A percentile compares a stretch with the other conserved stretches of the same genome.
Conservation (phyloP, 768 basidiomycete species). For the Tylopilus subfusipes region DNA sequence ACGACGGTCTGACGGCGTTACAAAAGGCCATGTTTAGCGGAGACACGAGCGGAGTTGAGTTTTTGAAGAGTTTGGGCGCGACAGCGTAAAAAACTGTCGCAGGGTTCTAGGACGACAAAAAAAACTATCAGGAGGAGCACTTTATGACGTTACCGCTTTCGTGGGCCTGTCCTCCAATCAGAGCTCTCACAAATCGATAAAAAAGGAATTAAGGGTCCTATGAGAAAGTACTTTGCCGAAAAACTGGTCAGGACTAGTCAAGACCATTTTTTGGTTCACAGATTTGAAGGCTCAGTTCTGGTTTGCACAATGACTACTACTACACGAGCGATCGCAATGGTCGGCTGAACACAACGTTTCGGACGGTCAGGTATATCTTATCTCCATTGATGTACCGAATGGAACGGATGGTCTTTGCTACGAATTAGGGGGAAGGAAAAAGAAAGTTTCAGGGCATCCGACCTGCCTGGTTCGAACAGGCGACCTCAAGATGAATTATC, state of each 20-base stretch:
- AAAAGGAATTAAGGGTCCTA: too few relatives aligned
- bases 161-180: too few relatives aligned
- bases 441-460: conserved; percentile 16
- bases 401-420: background rate
- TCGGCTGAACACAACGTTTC: background rate
- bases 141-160: too few relatives aligned
- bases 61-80: conserved; percentile 22
- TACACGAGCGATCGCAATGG: background rate
- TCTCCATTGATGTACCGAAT: background rate
- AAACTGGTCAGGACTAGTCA: too few relatives aligned
- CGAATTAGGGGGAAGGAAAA: background rate
- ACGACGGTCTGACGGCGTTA: conserved; percentile 18
- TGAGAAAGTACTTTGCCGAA: too few relatives aligned
- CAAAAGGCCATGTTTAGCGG: conserved; percentile 23
- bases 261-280: too few relatives aligned
- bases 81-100: background rate
- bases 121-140: too few relatives aligned
- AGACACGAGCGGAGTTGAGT: conserved; percentile 17
- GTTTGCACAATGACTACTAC: background rate
- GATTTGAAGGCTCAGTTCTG: background rate
- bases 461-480: conserved; percentile 44
- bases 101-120: background rate
- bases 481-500: conserved; percentile 38
- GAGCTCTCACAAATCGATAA: too few relatives aligned
- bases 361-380: too few relatives aligned